These are phyloP conservation scores for Crassisporium funariophilum DNA, from an alignment of 768 basidiomycete species.

Conservation along the genomic window DNA sequence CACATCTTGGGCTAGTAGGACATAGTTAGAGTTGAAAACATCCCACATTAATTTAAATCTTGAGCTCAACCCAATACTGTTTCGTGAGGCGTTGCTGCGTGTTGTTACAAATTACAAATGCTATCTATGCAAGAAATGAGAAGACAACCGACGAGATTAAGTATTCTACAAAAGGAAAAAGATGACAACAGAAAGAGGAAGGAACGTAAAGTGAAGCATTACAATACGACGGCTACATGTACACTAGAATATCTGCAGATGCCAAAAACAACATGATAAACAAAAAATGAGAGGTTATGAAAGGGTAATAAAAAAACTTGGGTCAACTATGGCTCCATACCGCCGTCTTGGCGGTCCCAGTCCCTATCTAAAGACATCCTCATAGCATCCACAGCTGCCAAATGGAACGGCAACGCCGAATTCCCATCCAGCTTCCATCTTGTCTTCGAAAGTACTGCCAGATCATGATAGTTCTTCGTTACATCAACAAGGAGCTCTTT, in stretches of 20 bases:
- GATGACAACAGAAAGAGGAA: no score
- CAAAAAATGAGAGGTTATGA: neutral
- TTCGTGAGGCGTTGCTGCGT: no score
- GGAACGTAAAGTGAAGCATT: neutral
- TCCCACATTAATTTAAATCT: no score
- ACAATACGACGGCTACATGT: neutral
- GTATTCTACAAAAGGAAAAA: slow-evolving; percentile 1
- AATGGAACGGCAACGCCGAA: slow-evolving; percentile 68
- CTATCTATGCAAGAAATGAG: neutral
- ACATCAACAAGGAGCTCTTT: slow-evolving; percentile 52
- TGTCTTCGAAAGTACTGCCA: slow-evolving; percentile 58
- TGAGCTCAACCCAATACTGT: no score
- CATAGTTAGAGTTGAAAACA: neutral
- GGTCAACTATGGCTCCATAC: slow-evolving; percentile 15
- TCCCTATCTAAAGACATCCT: slow-evolving; percentile 42
- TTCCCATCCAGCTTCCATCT: slow-evolving; percentile 48
- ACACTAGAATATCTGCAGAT: neutral
- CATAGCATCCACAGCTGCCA: slow-evolving; percentile 73
- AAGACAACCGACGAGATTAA: neutral
- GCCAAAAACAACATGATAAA: slow-evolving; percentile 1
- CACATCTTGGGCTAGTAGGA: no score
- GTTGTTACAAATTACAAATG: no score
- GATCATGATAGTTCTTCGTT: slow-evolving; percentile 67
- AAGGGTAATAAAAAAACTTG: slow-evolving; percentile 2
- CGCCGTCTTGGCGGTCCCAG: slow-evolving; percentile 23